These are phyloP conservation scores for Sarocladiaceae sp. DNA, from an alignment of 2,329 filamentous ascomycete genomes.

Conservation along the genomic window DNA sequence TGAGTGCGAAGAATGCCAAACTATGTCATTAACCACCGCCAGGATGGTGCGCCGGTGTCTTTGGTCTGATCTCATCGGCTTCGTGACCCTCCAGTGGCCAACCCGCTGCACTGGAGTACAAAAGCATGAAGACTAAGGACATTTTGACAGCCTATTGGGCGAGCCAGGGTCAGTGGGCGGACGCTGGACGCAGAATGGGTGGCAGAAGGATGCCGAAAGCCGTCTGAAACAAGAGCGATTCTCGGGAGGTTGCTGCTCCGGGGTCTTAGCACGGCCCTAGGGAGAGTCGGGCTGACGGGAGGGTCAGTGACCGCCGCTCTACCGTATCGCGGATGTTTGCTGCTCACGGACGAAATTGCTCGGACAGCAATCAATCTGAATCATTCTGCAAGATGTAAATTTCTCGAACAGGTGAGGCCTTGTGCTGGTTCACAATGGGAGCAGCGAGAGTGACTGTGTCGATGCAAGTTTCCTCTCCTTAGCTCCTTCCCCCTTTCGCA, in stretches of 20 bases:
- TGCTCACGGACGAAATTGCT: too few species aligned
- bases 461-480: too few species aligned
- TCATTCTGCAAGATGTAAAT: too few species aligned
- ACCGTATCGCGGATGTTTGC: too few species aligned
- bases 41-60: background rate
- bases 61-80: slow-evolving; percentile 4
- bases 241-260: slow-evolving; percentile 6
- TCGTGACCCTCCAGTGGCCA: background rate
- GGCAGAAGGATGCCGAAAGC: background rate
- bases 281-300: background rate
- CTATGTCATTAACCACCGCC: background rate
- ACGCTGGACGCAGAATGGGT: background rate
- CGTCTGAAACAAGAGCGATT: slow-evolving; percentile 2
- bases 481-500: background rate
- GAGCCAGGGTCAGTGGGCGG: background rate
- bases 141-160: background rate
- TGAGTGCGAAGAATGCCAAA: background rate
- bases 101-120: too few species aligned
- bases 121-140: too few species aligned
- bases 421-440: background rate
- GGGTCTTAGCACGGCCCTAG: slow-evolving; percentile 6
- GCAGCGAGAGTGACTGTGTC: too few species aligned
- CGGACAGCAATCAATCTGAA: too few species aligned
- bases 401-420: too few species aligned
- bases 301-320: too few species aligned